These are phyloP conservation scores for Plantago lanceolata DNA, from an alignment of 305 asterid genomes.

Conservation along the genomic window DNA sequence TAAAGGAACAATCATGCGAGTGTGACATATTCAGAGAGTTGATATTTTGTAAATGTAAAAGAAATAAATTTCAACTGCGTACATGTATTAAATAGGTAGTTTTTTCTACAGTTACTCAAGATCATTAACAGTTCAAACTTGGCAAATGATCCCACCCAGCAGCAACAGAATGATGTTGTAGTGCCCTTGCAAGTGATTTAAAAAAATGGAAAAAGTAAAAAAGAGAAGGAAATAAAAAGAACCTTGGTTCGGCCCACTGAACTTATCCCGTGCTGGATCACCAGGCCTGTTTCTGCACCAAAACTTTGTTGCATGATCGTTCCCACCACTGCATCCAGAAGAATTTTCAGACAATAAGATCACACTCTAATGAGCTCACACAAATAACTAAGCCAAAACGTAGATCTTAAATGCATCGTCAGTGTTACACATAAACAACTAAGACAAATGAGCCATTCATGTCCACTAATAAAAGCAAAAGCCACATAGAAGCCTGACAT, in stretches of 20 bases:
- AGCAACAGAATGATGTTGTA: constrained; percentile 13
- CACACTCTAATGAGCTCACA: constrained; percentile 17
- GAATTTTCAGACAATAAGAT: constrained; percentile 12
- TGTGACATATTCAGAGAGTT: background rate
- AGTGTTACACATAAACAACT: background rate
- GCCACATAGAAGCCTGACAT: no score
- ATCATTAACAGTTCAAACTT: background rate
- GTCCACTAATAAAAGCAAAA: no score
- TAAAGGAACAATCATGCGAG: constrained; percentile 7
- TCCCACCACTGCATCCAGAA: constrained; percentile 86
- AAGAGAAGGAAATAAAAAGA: background rate
- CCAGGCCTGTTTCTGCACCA: constrained; percentile 99
- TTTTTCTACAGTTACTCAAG: constrained; percentile 13
- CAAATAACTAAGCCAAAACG: background rate
- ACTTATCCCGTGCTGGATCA: constrained; percentile 83
- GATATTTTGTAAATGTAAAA: background rate
- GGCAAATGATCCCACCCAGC: constrained; percentile 23
- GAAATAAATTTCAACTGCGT: background rate
- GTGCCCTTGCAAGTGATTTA: constrained; percentile 5
- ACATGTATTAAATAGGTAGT: constrained; percentile 12
- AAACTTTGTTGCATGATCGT: constrained; percentile 93
- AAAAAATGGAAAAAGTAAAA: no score
- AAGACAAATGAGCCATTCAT: background rate
- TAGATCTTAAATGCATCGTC: background rate
- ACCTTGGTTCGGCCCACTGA: constrained; percentile 66